Evolutionary conservation across 768 basidiomycete genomes (phyloP).

Genomic region (Termitomyces sp.): DNA sequence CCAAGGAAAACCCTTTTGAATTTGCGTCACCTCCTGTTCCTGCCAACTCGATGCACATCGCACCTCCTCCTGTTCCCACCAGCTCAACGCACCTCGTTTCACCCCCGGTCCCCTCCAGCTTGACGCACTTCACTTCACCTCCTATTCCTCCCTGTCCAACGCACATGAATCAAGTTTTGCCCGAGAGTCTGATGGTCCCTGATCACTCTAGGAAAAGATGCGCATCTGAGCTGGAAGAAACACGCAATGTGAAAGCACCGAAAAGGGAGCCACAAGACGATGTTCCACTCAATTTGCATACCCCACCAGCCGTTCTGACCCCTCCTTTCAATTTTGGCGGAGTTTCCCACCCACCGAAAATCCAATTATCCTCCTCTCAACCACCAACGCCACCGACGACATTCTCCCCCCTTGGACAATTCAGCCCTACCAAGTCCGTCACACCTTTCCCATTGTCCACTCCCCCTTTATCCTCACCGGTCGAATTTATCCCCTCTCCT

Average conservation of each 20-base stretch:
- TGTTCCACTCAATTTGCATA: conserved; percentile 27
- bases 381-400: conserved; percentile 35
- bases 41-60: conserved; percentile 9
- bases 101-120: neutral
- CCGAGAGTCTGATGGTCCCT: conserved; percentile 23
- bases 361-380: conserved; percentile 32
- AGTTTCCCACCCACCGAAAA: conserved; percentile 15
- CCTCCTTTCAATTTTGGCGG: conserved; percentile 18
- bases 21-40: conserved; percentile 16
- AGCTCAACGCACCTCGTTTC: neutral
- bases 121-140: conserved; percentile 6
- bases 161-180: conserved; percentile 23
- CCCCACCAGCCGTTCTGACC: conserved; percentile 14
- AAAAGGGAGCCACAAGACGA: conserved; percentile 52
- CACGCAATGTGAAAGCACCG: conserved; percentile 42
- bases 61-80: conserved; percentile 13
- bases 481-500: conserved; percentile 22
- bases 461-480: conserved; percentile 18
- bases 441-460: conserved; percentile 25
- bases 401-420: conserved; percentile 28
- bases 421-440: conserved; percentile 24
- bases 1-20: conserved; percentile 16
- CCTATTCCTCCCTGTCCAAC: conserved; percentile 13
- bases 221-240: conserved; percentile 42
- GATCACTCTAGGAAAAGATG: conserved; percentile 46